phyloP scores from a whole-genome alignment of 208 protist species.

The Naegleria fowleri region DNA sequence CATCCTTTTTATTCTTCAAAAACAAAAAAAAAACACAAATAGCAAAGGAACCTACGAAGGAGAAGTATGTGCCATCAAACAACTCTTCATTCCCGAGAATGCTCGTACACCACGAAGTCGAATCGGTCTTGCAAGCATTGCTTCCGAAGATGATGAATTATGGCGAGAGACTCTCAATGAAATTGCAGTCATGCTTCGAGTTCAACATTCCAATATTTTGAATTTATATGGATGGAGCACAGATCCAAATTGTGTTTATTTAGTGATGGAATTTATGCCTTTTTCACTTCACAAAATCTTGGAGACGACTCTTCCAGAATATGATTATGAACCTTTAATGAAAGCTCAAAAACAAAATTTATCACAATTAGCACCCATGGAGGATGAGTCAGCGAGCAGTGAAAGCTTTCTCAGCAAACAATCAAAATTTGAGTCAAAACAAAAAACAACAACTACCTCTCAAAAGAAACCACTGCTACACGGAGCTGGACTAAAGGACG shows the following conservation, averaged over 20 bases:
- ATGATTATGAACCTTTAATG: background rate
- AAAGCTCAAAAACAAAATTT: background rate
- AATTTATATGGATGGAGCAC: background rate
- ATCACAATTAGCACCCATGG: background rate
- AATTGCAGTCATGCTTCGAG: background rate
- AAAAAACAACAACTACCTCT: background rate
- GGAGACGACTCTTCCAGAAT: background rate
- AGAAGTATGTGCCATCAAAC: background rate
- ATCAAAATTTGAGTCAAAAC: background rate
- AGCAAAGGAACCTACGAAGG: background rate
- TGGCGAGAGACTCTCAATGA: background rate
- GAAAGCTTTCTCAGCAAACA: background rate
- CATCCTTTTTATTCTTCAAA: too few relatives aligned
- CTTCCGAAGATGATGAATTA: background rate
- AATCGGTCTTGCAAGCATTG: background rate
- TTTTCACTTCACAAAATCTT: background rate
- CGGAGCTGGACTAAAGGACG: background rate
- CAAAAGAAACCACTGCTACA: background rate
- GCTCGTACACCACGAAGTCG: background rate
- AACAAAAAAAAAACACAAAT: too few relatives aligned
- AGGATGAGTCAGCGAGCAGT: background rate
- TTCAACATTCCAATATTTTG: background rate
- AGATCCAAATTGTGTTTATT: background rate
- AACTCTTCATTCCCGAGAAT: background rate
- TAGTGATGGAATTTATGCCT: background rate